These are phyloP conservation scores for Kalmanozyma brasiliensis DNA, from an alignment of 1,284 basidiomycete genomes.

Conservation along the genomic window DNA sequence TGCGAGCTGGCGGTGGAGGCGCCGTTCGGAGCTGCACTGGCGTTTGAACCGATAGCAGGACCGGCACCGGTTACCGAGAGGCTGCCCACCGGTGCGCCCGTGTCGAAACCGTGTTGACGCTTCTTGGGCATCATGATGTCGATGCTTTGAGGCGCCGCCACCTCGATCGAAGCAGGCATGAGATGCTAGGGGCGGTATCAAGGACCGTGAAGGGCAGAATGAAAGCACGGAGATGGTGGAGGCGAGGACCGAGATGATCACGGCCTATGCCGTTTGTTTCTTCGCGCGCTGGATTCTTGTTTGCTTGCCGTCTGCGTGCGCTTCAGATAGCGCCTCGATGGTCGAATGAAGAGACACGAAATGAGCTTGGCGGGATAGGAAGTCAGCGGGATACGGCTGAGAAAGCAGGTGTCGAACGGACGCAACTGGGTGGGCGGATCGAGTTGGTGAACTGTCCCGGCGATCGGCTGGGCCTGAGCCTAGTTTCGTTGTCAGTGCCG, in stretches of 20 bases:
- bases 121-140: slow-evolving; percentile 54
- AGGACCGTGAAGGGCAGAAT: neutral
- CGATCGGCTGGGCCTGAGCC: too few species aligned
- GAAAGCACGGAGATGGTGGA: neutral
- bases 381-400: too few species aligned
- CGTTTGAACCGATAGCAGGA: neutral
- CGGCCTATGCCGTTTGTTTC: neutral
- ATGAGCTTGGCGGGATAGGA: too few species aligned
- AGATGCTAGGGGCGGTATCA: neutral
- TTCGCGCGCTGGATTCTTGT: neutral
- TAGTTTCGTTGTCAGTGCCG: too few species aligned
- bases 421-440: too few species aligned
- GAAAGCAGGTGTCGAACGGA: too few species aligned
- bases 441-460: too few species aligned
- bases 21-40: slow-evolving; percentile 1
- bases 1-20: slow-evolving; percentile 11
- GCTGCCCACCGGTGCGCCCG: slow-evolving; percentile 15
- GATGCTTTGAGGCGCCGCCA: slow-evolving; percentile 36
- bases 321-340: too few species aligned
- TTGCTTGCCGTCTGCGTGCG: neutral
- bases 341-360: too few species aligned
- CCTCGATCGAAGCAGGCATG: slow-evolving; percentile 36
- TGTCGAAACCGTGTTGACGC: slow-evolving; percentile 48
- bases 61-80: slow-evolving; percentile 19
- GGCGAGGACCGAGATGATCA: neutral